Percentiles rank a stretch among this genome's conserved stretches.
These are phyloP conservation scores for Dactylellina drechsleri DNA, from an alignment of 2,329 filamentous ascomycete genomes.

Conservation along the genomic window DNA sequence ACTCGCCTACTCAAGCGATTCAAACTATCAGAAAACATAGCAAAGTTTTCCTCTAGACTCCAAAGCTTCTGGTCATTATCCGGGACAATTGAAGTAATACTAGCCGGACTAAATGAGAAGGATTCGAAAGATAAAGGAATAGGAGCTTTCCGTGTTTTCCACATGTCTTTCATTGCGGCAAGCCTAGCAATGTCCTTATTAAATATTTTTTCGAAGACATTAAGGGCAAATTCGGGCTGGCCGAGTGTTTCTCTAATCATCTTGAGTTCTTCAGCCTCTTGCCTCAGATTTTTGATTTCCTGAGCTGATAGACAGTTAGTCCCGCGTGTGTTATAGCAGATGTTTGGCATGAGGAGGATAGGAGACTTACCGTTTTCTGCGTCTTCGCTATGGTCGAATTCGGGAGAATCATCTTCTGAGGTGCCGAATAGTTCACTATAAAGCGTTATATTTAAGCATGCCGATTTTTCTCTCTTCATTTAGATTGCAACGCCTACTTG, in stretches of 20 bases:
- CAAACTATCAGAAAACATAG: conserved; percentile 84
- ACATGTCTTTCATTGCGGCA: conserved; percentile 92
- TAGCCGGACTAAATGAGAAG: not conserved
- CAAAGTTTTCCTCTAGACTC: conserved; percentile 83
- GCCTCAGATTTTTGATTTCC: conserved; percentile 87
- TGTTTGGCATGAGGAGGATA: not conserved
- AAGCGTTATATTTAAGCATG: conserved; percentile 42
- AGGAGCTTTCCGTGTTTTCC: conserved; percentile 82
- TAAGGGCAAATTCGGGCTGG: conserved; percentile 76
- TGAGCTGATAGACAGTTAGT: conserved; percentile 64
- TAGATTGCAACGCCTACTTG: conserved; percentile 65
- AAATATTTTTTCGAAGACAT: conserved; percentile 94
- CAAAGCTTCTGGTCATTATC: conserved; percentile 79
- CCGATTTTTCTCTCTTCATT: not conserved
- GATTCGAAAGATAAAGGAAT: conserved; percentile 31
- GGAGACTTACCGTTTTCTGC: conserved; percentile 75
- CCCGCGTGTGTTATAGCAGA: not conserved
- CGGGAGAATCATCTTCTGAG: conserved; percentile 83
- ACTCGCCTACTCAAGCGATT: conserved; percentile 79
- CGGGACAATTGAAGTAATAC: conserved; percentile 57
- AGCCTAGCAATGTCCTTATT: conserved; percentile 83
- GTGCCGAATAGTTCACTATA: conserved; percentile 83
- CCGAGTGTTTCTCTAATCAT: conserved; percentile 84
- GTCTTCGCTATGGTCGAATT: conserved; percentile 82
- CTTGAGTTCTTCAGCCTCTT: conserved; percentile 84